Evolutionary conservation across 1,139 yeast species (phyloP).

Genomic region (Nematodospora anomalae): DNA sequence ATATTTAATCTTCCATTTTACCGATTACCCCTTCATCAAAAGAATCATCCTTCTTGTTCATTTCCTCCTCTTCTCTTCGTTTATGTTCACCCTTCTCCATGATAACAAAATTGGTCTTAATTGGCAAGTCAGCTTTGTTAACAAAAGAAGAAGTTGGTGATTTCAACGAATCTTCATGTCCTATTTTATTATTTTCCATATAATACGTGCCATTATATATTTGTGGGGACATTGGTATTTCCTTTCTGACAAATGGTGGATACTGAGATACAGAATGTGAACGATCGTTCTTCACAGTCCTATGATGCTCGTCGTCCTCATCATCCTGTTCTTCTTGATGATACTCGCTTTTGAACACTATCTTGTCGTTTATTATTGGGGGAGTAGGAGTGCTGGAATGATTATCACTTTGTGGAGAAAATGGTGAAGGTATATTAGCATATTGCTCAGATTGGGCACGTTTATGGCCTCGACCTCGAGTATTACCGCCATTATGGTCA

Average conservation of each 20-base stretch:
- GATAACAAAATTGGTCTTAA: constrained; percentile 5
- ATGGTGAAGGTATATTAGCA: constrained; percentile 6
- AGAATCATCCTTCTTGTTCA: constrained; percentile 7
- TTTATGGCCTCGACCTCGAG: neutral
- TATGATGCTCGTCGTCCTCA: neutral
- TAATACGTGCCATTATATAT: constrained; percentile 3
- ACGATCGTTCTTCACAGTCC: constrained; percentile 8
- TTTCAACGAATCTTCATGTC: constrained; percentile 8
- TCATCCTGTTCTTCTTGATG: constrained; percentile 1
- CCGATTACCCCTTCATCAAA: constrained; percentile 19
- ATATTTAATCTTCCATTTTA: constrained; percentile 16
- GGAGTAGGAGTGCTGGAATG: constrained; percentile 13
- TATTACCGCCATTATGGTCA: constrained; percentile 29
- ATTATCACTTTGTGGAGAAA: constrained; percentile 11
- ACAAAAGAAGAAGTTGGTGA: constrained; percentile 9
- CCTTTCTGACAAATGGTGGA: constrained; percentile 17
- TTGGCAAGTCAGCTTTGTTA: constrained; percentile 1
- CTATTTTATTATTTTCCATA: constrained; percentile 10
- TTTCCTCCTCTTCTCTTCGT: constrained; percentile 7
- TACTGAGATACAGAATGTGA: constrained; percentile 20
- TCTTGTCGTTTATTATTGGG: constrained; percentile 8
- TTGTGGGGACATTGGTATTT: constrained; percentile 9
- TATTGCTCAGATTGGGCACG: constrained; percentile 11
- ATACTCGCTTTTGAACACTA: constrained; percentile 7
- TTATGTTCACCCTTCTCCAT: constrained; percentile 7